Evolutionary conservation across 768 basidiomycete genomes (phyloP), one percentile per base, ranked within the genome.

Genomic region (Auriscalpium microsporum): DNA sequence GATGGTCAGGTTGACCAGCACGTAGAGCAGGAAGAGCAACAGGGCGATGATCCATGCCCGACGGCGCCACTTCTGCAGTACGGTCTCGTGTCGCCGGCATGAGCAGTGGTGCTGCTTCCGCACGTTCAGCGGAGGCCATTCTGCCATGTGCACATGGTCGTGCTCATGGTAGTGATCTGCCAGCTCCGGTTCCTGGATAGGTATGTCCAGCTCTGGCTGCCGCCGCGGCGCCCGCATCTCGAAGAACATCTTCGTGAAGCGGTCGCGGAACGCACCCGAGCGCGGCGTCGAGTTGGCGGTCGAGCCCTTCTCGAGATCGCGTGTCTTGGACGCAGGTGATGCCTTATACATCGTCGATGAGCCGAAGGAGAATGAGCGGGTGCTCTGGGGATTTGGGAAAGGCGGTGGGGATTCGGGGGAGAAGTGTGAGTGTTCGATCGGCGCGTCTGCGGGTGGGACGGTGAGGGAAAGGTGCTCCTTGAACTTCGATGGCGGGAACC

Each of bases 401-500:
- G 60, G 54, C 49, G 68, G 65, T 11, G 72, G 71, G 10, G 75
- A 74, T n/a, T 72, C 72, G 38, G 76, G 73, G 17, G 76, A 77
- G 64, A 77, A 76, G 48, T 66, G 74, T 45, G 76, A 77, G 3
- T 56, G 55, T 54, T 71, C 69, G 50, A 69, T 38, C 3, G 64
- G 65, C 13, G 53, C 42, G 53, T 66, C 58, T 36, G 56, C 54
- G 8, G 63, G 59, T 11, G 62, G 62, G 50, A 60, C 38, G 10
- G 49, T 1, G 46, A 62, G 17, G 10, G 56, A 60, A 9, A 60
- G 38, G 35, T 60, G 53, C 51, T 62, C 61, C 28, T 45, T 55
- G 52, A 51, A 57, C 38, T 48, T 52, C 28, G 53, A 56, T 3
- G 49, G 40, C 21, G 52, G 21, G 10, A 34, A 11, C 33, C 19